Base-by-base conservation (phyloP, 2,329 filamentous ascomycete species). In the Aureobasidium sp. region DNA sequence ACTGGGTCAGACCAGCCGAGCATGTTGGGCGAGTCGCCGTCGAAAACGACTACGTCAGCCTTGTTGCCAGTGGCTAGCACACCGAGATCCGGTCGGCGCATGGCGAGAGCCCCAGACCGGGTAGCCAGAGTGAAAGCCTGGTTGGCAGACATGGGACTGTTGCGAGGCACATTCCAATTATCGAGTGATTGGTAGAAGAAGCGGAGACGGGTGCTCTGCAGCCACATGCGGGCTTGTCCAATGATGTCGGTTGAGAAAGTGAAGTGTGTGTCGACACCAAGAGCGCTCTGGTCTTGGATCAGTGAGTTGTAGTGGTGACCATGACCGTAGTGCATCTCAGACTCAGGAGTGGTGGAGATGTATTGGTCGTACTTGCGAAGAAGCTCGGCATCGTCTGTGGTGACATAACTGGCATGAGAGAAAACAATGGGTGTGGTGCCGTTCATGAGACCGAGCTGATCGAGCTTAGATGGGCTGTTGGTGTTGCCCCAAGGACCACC, bases 311-410 rank as follows among this genome's bases (percentile, higher is more conserved):
- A 67, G 1, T 75, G 74, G 62, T 84, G 79, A 0, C 71, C 73
- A 66, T 82, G 80, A n/a, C 82, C 82, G 69, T 79, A 84, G 68
- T 83, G 81, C 75, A 82, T 79, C 66, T 85, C 82, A 0, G 80
- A 82, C 66, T 85, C 83, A 1, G 82, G 81, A 0, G 83, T 85
- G 62, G 81, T 81, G 57, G 81, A 81, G 45, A 85, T 70, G 70
- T 80, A 79, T 56, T 83, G 77, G 69, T 84, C 79, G 2, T 76
- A 76, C 0, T 70, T 63, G 12, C 79, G 78, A 0, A 85, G 75
- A 0, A 82, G 72, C 1, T 69, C 59, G 0, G 72, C 72, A 15
- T 78, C 76, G 0, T 64, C 62, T 0, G 73, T 67, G 0, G 76
- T 77, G 19, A 82, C 68, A 69, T 74, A 80, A 15, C 72, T 74